Percentiles rank a stretch among this genome's conserved stretches.
Conservation (phyloP, 2,329 filamentous ascomycete species). For the Mollisia scopiformis region DNA sequence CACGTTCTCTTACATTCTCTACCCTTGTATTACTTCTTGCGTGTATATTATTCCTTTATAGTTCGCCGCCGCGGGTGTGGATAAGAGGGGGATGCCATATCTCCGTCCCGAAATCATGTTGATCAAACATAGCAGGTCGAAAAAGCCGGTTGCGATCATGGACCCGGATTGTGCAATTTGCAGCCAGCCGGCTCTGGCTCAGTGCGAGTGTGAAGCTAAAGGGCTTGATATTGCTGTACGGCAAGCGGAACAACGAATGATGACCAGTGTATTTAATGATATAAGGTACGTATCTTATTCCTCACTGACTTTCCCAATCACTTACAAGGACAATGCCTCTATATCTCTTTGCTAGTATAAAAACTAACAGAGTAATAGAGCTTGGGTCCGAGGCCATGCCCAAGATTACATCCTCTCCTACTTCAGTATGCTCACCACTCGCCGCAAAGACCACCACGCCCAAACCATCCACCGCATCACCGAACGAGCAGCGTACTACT, state of each 20-base stretch:
- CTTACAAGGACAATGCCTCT: not conserved
- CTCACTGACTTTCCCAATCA: constrained; percentile 1
- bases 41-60: constrained; percentile 2
- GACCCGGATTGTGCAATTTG: constrained; percentile 73
- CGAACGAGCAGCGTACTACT: constrained; percentile 59
- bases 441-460: constrained; percentile 60
- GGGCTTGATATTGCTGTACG: constrained; percentile 64
- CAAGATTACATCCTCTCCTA: constrained; percentile 71
- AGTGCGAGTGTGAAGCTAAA: constrained; percentile 69
- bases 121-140: constrained; percentile 33
- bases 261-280: constrained; percentile 63
- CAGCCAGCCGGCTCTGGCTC: constrained; percentile 57
- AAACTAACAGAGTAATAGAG: constrained; percentile 42
- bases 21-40: constrained; percentile 1
- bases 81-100: constrained; percentile 27
- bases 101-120: constrained; percentile 32
- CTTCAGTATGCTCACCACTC: constrained; percentile 62
- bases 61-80: constrained; percentile 1
- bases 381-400: constrained; percentile 66
- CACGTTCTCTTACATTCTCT: not conserved
- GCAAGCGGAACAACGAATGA: constrained; percentile 66
- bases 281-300: constrained; percentile 56
- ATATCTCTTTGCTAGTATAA: not conserved
- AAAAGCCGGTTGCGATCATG: constrained; percentile 58
- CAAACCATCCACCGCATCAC: constrained; percentile 59